Evolutionary conservation across 1,284 basidiomycete species (phyloP), one percentile per base, ranked within the genome.

Genomic region (Cutaneotrichosporon dermatis): DNA sequence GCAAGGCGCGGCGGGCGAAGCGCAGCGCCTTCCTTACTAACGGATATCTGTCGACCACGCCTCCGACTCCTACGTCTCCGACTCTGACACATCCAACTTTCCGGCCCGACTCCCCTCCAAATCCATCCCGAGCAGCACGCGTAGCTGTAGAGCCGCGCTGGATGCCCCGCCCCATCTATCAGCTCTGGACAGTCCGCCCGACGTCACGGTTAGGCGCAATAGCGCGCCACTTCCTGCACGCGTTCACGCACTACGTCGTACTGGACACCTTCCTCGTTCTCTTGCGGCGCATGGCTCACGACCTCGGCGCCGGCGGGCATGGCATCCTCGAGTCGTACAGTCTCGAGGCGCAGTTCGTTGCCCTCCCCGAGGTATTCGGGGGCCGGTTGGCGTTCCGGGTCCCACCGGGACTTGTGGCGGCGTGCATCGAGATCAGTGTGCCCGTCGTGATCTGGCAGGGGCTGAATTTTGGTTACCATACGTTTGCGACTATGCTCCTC

Each of bases 391-490:
- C 52, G 4, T 49, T 37, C 43, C 11, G 11, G 2, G 42, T 60
- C 1, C 57, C 69, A 58, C 1, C 49, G 25, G 7, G 61, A 39
- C 51, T 67, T 4, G 61, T 69, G 2, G 64, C 65, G 25, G 8
- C 68, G 9, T 25, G 60, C 1, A 62, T 67, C 16, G 63, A 67
- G 44, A 44, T 67, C 2, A 59, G 66, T 42, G 65, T 76, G 34
- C 68, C 60, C 15, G 15, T 58, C 4, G 63, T 60, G 8, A 63
- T 75, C 11, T 72, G 67, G 63, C 54, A 67, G 51, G 72, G 62
- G 0, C 61, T 79, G n/a, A 60, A 58, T 8, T 50, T 61, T 25
- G 70, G 69, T 2, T 79, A 74, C 54, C 76, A 78, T 60, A n/a
- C 55, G 10, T 55, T 66, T 12, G 75, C 71, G 6, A 16, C 57